phyloP scores from a whole-genome alignment of 139 green algal species.

The Chlorella sp. region DNA sequence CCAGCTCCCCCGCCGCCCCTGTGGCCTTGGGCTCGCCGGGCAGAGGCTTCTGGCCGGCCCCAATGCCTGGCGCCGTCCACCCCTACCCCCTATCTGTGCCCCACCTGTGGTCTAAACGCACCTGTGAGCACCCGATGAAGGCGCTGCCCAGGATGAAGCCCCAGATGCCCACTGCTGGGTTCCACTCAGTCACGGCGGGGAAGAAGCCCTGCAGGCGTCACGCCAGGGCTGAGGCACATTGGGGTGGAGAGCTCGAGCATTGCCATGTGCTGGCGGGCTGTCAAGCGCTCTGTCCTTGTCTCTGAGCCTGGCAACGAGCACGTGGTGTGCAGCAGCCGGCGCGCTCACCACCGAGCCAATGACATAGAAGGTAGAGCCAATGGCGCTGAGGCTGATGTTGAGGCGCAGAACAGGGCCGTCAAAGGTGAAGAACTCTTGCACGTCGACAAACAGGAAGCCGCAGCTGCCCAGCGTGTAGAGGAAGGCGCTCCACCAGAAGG shows the following conservation, averaged over 20 bases:
- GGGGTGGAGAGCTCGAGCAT: not conserved
- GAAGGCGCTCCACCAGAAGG: not conserved
- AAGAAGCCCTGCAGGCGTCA: constrained; percentile 26
- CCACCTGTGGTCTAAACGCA: too few species aligned
- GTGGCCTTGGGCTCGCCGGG: not conserved
- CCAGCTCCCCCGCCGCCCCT: too few species aligned
- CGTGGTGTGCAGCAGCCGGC: not conserved
- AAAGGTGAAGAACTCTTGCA: constrained; percentile 26
- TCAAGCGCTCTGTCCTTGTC: not conserved
- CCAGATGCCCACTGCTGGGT: constrained; percentile 16
- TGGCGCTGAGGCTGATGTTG: constrained; percentile 21
- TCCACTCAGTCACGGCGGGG: constrained; percentile 8
- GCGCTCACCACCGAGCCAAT: constrained; percentile 20
- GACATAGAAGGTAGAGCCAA: constrained; percentile 21
- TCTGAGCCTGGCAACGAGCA: not conserved
- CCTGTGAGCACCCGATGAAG: constrained; percentile 23
- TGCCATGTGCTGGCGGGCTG: not conserved
- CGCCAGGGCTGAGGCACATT: too few species aligned
- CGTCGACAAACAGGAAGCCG: not conserved
- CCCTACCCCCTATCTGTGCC: too few species aligned
- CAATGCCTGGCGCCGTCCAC: not conserved
- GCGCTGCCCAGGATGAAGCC: constrained; percentile 26
- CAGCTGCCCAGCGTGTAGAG: not conserved
- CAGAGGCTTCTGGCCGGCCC: too few species aligned
- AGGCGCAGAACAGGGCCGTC: not conserved